Evolutionary conservation across 2,329 filamentous ascomycete species (phyloP), one percentile per base, ranked within the genome.

Genomic region (Chaetomium strumarium): DNA sequence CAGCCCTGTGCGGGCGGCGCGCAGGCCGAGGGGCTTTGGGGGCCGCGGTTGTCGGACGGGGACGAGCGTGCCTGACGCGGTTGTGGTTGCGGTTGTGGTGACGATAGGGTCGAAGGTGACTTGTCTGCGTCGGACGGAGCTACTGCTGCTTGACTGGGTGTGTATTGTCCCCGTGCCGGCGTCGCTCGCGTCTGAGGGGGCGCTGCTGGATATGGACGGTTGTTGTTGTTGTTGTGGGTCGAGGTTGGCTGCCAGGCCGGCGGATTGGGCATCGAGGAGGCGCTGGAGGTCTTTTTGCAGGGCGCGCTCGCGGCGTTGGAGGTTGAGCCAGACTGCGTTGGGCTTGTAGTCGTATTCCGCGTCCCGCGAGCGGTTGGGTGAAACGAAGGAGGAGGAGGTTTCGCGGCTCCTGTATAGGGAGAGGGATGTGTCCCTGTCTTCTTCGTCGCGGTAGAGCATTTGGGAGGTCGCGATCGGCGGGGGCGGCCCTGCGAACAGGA

Each of bases 1-100:
- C 8, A 92, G 76, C 0, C 83, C 84, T 29, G 76, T 74, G n/a
- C 88, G 76, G 1, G 85, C 84, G 16, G 77, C 76, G 29, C 75
- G 75, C 13, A 90, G 72, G 0, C 83, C 78, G 9, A 80, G 65
- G 34, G 75, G 79, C 51, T 74, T 75, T 37, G 7, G 11, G 40
- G 69, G 68, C 30, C 71, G 72, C 0, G 81, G 81, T 57, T 85
- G 81, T 29, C 76, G 77, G 36, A 83, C 77, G 1, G 81, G 83
- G n/a, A 83, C 73, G 42, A 85, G 70, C n/a, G 71, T 71, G 9
- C 75, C 76, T 5, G 49, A 49, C 31, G 45, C 16, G 19, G 48
- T 51, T 13, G 40, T 42, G 31, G 72, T 66, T 1, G 68, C 58
- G 0, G 69, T 72, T 0, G 71, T 67, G 6, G 63, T 64, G 2